A percentile compares a stretch with the other conserved stretches of the same genome.
Evolutionary conservation across 495 filamentous ascomycete genomes (phyloP).

Genomic region (Aspergillus bertholletiae): DNA sequence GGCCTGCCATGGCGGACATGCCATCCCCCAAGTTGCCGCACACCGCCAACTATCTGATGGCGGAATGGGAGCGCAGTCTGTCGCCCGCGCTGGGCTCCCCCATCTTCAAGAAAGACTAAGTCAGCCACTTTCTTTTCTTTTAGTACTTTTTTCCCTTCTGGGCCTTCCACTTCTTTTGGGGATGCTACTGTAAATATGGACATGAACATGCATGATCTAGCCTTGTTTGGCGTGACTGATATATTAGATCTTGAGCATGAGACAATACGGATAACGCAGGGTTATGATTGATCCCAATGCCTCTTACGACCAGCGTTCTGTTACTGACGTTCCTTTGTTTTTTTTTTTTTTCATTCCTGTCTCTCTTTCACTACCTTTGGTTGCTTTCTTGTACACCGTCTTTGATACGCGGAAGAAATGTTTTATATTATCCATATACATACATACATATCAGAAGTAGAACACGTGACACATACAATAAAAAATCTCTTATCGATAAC

Average conservation of each 20-base stretch:
- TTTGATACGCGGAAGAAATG: not conserved
- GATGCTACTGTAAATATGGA: slow-evolving; percentile 22
- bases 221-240: slow-evolving; percentile 10
- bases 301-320: slow-evolving; percentile 29
- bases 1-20: slow-evolving; percentile 61
- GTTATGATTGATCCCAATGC: slow-evolving; percentile 34
- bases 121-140: slow-evolving; percentile 8
- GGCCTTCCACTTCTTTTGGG: not conserved
- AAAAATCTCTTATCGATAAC: not conserved
- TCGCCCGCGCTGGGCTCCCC: slow-evolving; percentile 31
- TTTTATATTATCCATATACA: too few relatives aligned
- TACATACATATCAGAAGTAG: not conserved
- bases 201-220: slow-evolving; percentile 6
- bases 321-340: slow-evolving; percentile 4
- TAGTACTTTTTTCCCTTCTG: slow-evolving; percentile 3
- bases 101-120: slow-evolving; percentile 29
- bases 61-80: slow-evolving; percentile 66
- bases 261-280: slow-evolving; percentile 33
- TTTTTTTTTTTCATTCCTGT: slow-evolving; percentile 6
- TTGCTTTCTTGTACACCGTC: not conserved
- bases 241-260: slow-evolving; percentile 18
- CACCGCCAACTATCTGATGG: slow-evolving; percentile 71
- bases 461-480: not conserved
- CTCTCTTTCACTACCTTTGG: not conserved
- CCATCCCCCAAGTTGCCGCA: slow-evolving; percentile 64